Conservation (phyloP, 352 stramenopile genomes). For the Phytophthora fragariaefolia region DNA sequence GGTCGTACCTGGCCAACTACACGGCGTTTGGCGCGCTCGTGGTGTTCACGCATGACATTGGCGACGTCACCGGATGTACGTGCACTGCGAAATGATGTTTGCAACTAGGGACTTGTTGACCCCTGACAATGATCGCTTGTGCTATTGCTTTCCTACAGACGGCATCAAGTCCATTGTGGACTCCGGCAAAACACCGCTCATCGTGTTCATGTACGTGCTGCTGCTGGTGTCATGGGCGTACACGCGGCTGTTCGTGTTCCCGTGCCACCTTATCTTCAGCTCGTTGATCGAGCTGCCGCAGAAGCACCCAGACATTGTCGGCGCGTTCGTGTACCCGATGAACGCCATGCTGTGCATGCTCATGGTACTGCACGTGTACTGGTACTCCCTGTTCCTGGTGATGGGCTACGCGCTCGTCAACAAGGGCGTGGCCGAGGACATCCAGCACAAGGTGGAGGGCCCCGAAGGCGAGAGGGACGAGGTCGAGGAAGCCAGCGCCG, state of each 20-base stretch:
- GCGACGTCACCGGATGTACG: slow-evolving; percentile 61
- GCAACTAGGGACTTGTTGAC: slow-evolving; percentile 14
- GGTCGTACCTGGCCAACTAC: slow-evolving; percentile 58
- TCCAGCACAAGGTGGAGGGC: slow-evolving; percentile 46
- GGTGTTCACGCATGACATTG: slow-evolving; percentile 60
- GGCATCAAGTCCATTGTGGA: slow-evolving; percentile 77
- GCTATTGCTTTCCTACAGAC: slow-evolving; percentile 37
- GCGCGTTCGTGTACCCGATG: slow-evolving; percentile 39
- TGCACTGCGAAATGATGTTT: slow-evolving; percentile 5
- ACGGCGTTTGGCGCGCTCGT: slow-evolving; percentile 49
- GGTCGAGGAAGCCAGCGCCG: slow-evolving; percentile 14
- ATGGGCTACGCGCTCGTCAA: slow-evolving; percentile 53
- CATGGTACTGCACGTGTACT: slow-evolving; percentile 54
- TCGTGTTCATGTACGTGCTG: slow-evolving; percentile 42
- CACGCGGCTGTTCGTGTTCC: slow-evolving; percentile 55
- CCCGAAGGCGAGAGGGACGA: slow-evolving; percentile 19
- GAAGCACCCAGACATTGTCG: slow-evolving; percentile 34
- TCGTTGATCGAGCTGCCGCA: slow-evolving; percentile 27
- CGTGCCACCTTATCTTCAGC: slow-evolving; percentile 42
- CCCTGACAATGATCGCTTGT: slow-evolving; percentile 2
- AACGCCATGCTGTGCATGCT: slow-evolving; percentile 52
- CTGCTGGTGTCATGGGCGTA: slow-evolving; percentile 51
- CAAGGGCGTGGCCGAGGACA: slow-evolving; percentile 52
- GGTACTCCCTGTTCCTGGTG: slow-evolving; percentile 53
- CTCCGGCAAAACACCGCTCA: slow-evolving; percentile 38